Evolutionary conservation across 768 basidiomycete species (phyloP).

Genomic region (Boletus huronensis): DNA sequence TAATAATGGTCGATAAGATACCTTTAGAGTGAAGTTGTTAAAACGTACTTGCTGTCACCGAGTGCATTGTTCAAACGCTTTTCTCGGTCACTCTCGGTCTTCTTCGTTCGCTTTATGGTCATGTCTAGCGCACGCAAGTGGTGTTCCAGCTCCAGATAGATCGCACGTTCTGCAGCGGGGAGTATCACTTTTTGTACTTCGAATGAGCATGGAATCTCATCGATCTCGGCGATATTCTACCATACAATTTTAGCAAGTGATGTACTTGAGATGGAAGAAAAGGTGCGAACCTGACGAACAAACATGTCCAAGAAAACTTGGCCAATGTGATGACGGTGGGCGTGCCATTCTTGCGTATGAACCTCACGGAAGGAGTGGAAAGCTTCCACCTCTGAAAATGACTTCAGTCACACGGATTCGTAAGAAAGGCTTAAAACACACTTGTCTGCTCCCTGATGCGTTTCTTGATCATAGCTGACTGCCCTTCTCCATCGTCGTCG

Average conservation of each 20-base stretch:
- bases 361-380: constrained; percentile 98
- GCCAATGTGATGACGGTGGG: constrained; percentile 76
- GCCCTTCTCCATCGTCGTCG: constrained; percentile 82
- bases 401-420: constrained; percentile 15
- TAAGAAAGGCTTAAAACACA: constrained; percentile 29
- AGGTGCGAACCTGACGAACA: constrained; percentile 68
- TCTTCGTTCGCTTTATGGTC: constrained; percentile 65
- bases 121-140: constrained; percentile 89
- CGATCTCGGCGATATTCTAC: constrained; percentile 94
- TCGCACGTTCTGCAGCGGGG: constrained; percentile 90
- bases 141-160: constrained; percentile 93
- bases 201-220: constrained; percentile 82
- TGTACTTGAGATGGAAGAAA: neutral
- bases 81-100: constrained; percentile 76
- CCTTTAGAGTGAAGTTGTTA: neutral
- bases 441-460: constrained; percentile 83
- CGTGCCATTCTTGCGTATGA: constrained; percentile 89
- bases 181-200: constrained; percentile 64
- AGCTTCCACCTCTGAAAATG: constrained; percentile 67
- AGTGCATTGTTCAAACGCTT: constrained; percentile 82
- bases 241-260: constrained; percentile 8
- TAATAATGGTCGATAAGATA: constrained; percentile 28
- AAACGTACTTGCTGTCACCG: constrained; percentile 75
- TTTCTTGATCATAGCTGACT: constrained; percentile 72
- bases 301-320: constrained; percentile 80